Percentiles rank a stretch among this genome's conserved stretches.
phyloP scores from a whole-genome alignment of 371 early-diverging fungal species.

The Mucor ambiguus region DNA sequence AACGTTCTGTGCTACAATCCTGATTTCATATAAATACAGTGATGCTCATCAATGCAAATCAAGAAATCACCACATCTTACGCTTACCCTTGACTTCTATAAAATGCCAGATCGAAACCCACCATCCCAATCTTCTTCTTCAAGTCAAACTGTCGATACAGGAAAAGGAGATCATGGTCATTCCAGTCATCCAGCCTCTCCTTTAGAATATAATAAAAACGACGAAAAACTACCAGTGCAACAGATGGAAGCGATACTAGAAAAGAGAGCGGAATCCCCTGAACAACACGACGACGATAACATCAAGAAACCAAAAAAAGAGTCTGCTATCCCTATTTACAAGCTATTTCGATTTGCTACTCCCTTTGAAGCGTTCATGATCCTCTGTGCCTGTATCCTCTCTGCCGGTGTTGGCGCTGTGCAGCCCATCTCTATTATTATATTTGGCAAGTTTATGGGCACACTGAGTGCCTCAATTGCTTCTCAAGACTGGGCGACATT shows the following conservation, averaged over 20 bases:
- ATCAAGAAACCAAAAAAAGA: constrained; percentile 36
- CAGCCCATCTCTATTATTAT: constrained; percentile 42
- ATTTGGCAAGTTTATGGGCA: constrained; percentile 44
- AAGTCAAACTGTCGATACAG: constrained; percentile 20
- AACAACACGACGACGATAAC: constrained; percentile 5
- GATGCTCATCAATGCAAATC: not conserved
- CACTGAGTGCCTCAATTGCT: constrained; percentile 14
- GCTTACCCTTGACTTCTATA: no score
- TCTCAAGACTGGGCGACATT: constrained; percentile 17
- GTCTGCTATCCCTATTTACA: constrained; percentile 48
- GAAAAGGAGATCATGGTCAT: constrained; percentile 3
- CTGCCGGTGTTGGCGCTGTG: constrained; percentile 32
- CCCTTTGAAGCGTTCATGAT: constrained; percentile 59
- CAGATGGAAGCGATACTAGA: constrained; percentile 25
- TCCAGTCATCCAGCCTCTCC: not conserved
- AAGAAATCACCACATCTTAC: no score
- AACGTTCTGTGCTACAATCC: constrained; percentile 2
- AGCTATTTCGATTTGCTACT: constrained; percentile 72
- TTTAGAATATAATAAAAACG: not conserved
- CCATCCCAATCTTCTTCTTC: constrained; percentile 29
- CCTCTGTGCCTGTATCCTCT: constrained; percentile 18
- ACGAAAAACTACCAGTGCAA: constrained; percentile 20
- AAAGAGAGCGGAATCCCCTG: constrained; percentile 11
- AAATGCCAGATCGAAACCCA: constrained; percentile 13
- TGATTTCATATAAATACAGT: constrained; percentile 4